These are phyloP conservation scores for Oxytropis ochrocephala DNA, from an alignment of 306 rosid genomes.

Conservation along the genomic window DNA sequence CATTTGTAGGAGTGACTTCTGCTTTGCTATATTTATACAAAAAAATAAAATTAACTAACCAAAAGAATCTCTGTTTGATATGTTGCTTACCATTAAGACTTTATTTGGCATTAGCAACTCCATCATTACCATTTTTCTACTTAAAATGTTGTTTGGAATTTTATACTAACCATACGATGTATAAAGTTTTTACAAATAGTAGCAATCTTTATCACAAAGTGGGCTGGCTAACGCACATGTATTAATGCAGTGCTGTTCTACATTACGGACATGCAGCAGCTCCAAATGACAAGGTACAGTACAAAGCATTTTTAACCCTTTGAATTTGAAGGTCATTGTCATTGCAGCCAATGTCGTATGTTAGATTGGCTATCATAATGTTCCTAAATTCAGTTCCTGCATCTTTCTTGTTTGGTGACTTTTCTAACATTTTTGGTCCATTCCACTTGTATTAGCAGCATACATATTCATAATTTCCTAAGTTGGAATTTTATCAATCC, in stretches of 20 bases:
- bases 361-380: neutral
- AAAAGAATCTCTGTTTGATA: neutral
- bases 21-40: neutral
- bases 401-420: neutral
- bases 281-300: conserved; percentile 79
- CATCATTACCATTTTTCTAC: neutral
- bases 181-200: neutral
- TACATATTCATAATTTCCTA: neutral
- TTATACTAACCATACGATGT: neutral
- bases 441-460: neutral
- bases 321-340: conserved; percentile 5
- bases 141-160: neutral
- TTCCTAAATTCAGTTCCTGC: neutral
- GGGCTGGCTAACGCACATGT: conserved; percentile 15
- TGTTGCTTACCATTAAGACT: conserved; percentile 5
- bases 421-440: conserved; percentile 7
- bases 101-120: neutral
- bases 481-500: neutral
- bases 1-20: conserved; percentile 3
- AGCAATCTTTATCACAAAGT: neutral
- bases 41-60: neutral
- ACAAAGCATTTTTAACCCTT: neutral
- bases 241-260: conserved; percentile 71
- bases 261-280: conserved; percentile 96
- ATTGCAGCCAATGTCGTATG: neutral